phyloP scores from a whole-genome alignment of 2,329 filamentous ascomycete genomes.

The Cercospora janseana region DNA sequence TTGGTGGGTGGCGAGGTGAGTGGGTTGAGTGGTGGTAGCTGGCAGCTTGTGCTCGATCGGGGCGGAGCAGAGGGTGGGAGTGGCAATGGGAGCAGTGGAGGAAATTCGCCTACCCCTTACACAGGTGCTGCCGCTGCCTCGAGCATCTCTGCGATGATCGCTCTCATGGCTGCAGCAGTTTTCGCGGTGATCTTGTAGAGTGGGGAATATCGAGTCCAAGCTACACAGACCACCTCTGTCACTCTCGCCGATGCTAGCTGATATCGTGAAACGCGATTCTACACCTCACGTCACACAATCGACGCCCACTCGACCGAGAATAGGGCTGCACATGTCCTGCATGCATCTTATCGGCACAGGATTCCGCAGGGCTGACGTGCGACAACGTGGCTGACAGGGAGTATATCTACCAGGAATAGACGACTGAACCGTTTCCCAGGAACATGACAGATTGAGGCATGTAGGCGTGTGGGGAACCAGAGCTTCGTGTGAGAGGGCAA shows the following conservation, averaged over 20 bases:
- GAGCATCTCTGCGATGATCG: no score
- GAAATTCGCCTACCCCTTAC: background rate
- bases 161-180: background rate
- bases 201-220: background rate
- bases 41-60: slow-evolving; percentile 25
- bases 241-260: background rate
- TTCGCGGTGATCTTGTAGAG: background rate
- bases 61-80: background rate
- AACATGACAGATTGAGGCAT: no score
- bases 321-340: no score
- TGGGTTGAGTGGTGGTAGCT: slow-evolving; percentile 31
- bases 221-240: background rate
- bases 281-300: background rate
- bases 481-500: no score
- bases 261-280: no score
- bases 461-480: no score
- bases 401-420: background rate
- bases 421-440: no score
- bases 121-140: slow-evolving; percentile 5
- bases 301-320: no score
- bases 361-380: no score
- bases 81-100: background rate
- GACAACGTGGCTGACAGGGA: background rate
- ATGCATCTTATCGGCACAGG: no score
- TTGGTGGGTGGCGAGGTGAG: slow-evolving; percentile 30